A percentile compares a stretch with the other conserved stretches of the same genome.
These are phyloP conservation scores for Thelephora aurantiotincta DNA, from an alignment of 768 basidiomycete genomes.

Conservation along the genomic window DNA sequence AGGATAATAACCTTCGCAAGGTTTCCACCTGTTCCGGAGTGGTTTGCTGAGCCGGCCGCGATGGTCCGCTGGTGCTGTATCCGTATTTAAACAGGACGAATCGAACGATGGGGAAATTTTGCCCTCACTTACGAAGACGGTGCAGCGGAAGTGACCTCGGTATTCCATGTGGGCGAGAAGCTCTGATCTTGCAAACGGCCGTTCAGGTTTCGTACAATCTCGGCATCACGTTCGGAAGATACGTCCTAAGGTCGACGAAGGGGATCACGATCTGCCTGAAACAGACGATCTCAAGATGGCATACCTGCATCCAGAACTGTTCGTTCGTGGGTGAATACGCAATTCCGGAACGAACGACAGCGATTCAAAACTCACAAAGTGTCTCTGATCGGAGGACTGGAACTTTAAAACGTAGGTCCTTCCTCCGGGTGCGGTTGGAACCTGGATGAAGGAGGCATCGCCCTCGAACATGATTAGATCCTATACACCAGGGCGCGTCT, in stretches of 20 bases:
- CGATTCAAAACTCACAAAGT: conserved; percentile 50
- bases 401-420: conserved; percentile 85
- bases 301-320: conserved; percentile 84
- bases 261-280: neutral
- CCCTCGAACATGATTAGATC: conserved; percentile 81
- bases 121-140: neutral
- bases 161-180: conserved; percentile 44
- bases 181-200: conserved; percentile 54
- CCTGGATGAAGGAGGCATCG: conserved; percentile 72
- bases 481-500: conserved; percentile 20
- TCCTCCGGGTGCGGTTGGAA: conserved; percentile 48
- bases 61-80: too few relatives aligned
- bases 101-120: conserved; percentile 26
- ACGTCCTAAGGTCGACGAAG: conserved; percentile 35
- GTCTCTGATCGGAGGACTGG: conserved; percentile 75
- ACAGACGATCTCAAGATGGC: neutral
- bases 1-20: neutral
- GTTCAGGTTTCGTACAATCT: conserved; percentile 64
- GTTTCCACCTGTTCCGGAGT: neutral
- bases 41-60: conserved; percentile 8
- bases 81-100: too few relatives aligned
- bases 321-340: neutral
- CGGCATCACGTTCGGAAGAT: conserved; percentile 49
- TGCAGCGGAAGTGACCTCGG: conserved; percentile 1
- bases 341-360: neutral